Evolutionary conservation across 345 rosid genomes (phyloP).

Genomic region (Gossypium anomalum): DNA sequence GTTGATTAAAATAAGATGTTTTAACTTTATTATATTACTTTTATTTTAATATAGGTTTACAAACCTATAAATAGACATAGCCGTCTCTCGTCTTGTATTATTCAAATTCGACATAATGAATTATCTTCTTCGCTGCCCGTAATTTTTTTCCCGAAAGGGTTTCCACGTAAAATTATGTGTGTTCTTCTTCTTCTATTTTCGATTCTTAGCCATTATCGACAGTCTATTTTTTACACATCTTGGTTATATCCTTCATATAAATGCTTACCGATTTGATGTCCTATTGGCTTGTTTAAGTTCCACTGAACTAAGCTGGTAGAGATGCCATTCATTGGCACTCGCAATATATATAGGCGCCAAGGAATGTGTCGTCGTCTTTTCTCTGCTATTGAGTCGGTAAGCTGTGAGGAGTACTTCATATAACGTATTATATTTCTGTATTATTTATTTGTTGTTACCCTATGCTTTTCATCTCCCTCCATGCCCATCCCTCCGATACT

Average conservation of each 20-base stretch:
- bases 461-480: too few relatives aligned
- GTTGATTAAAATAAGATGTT: too few relatives aligned
- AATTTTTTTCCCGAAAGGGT: accelerated
- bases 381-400: slow-evolving; percentile 62
- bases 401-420: slow-evolving; percentile 10
- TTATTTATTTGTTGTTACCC: not conserved
- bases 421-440: not conserved
- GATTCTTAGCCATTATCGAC: too few relatives aligned
- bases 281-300: slow-evolving; percentile 37
- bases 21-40: too few relatives aligned
- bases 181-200: too few relatives aligned
- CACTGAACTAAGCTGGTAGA: slow-evolving; percentile 73
- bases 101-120: too few relatives aligned
- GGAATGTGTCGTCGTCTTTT: slow-evolving; percentile 88
- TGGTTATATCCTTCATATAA: not conserved
- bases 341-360: slow-evolving; percentile 69
- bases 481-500: too few relatives aligned
- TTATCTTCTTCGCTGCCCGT: too few relatives aligned
- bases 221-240: not conserved
- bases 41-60: too few relatives aligned
- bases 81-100: too few relatives aligned
- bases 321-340: slow-evolving; percentile 97
- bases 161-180: too few relatives aligned
- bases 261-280: slow-evolving; percentile 7
- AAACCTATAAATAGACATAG: too few relatives aligned